Percentiles rank a stretch among this genome's conserved stretches.
phyloP scores from a whole-genome alignment of 139 green algal genomes.

The Choricystis sp. region DNA sequence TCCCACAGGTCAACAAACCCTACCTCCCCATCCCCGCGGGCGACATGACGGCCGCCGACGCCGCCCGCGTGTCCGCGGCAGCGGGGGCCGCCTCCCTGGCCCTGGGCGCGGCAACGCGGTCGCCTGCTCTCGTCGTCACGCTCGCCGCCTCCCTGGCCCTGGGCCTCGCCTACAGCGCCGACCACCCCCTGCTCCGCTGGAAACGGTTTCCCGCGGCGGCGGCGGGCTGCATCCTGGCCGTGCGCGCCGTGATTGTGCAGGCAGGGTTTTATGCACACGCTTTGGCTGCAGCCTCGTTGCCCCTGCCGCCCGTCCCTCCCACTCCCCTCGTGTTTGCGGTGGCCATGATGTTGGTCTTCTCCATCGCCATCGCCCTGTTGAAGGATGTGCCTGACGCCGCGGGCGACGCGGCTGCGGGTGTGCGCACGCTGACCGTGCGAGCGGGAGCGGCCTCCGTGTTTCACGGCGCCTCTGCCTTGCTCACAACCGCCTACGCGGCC shows the following conservation, averaged over 20 bases:
- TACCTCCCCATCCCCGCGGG: slow-evolving; percentile 85
- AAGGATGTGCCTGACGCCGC: slow-evolving; percentile 89
- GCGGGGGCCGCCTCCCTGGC: slow-evolving; percentile 11
- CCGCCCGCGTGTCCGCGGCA: slow-evolving; percentile 5
- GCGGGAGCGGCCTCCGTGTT: slow-evolving; percentile 58
- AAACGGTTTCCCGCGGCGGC: slow-evolving; percentile 73
- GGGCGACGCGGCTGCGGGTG: slow-evolving; percentile 48
- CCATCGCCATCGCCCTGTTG: slow-evolving; percentile 89
- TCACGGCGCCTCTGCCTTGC: slow-evolving; percentile 64
- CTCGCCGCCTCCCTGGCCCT: slow-evolving; percentile 53
- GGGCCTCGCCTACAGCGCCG: slow-evolving; percentile 71
- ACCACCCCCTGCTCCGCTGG: slow-evolving; percentile 80
- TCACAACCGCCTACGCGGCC: slow-evolving; percentile 8
- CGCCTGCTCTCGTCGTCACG: slow-evolving; percentile 47
- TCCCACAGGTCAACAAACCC: slow-evolving; percentile 83
- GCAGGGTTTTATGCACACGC: slow-evolving; percentile 77
- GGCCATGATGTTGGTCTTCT: slow-evolving; percentile 82
- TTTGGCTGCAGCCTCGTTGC: slow-evolving; percentile 13
- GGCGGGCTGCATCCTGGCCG: slow-evolving; percentile 64
- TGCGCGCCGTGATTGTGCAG: slow-evolving; percentile 59
- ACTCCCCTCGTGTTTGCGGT: slow-evolving; percentile 40
- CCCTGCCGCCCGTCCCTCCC: slow-evolving; percentile 18
- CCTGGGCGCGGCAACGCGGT: slow-evolving; percentile 23
- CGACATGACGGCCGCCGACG: slow-evolving; percentile 46
- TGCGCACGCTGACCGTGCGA: slow-evolving; percentile 70